Evolutionary conservation across 257 asterid species (phyloP), one percentile per base, ranked within the genome.

Genomic region (Dorcoceras hygrometricum): DNA sequence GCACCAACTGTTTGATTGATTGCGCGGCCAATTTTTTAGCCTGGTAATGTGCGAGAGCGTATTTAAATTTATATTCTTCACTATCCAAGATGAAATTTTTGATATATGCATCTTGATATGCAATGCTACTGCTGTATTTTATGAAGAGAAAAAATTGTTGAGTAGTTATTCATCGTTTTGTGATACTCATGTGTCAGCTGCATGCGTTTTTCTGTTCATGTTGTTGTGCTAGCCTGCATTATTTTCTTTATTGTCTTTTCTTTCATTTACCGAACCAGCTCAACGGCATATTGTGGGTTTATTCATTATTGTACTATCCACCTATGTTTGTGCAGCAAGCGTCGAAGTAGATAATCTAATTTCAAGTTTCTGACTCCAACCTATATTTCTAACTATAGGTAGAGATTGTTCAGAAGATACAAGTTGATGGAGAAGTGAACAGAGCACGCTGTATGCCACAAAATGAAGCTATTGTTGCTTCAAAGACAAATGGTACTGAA

Each of bases 341-440:
- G 51, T 12, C 14, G 51, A 43, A 43, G 51, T 43, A 43, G 51
- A 43, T 43, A 1, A 14, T 43, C 50, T 58, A 53, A 2, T 54
- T 22, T 19, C 63, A 59, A 32, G 36, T 36, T 66, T 24, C 75
- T 71, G 48, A 39, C 31, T 67, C 66, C 12, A 36, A 60, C 43
- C 53, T 55, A 54, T 69, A 57, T 32, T 67, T 56, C 27, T 65
- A 31, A 59, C 11, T 56, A 68, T 81, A 91, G 98, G 92, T 89
- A 36, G 96, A 88, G 74, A 79, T 94, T 67, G 85, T 86, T 27
- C 93, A 88, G 46, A 88, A 85, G 73, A 86, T 90, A 64, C 83
- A 77, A 50, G 89, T 88, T 34, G 99, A 90, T 72, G 97, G 99
- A 70, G 97, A 94, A 83, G 89, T 90, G 78, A 94, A 90, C 62